Percentiles rank a stretch among this genome's conserved stretches.
Evolutionary conservation across 257 asterid genomes (phyloP).

Genomic region (Penstemon eatonii): DNA sequence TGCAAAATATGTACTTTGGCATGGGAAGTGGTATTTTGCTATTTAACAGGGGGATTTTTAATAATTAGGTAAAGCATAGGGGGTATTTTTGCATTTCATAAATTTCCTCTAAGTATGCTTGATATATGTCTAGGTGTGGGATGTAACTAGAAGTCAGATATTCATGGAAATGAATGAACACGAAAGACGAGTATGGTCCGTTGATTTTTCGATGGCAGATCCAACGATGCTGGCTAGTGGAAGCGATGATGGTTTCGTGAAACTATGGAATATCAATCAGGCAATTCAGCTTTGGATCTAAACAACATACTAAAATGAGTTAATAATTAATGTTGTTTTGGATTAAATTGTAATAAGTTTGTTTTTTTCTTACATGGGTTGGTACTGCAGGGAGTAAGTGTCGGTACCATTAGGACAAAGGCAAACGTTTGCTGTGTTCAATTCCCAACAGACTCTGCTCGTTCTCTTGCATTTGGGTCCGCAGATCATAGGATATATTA

Average conservation of each 20-base stretch:
- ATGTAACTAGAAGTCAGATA: constrained; percentile 78
- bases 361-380: constrained; percentile 62
- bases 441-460: constrained; percentile 81
- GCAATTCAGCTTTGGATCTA: constrained; percentile 97
- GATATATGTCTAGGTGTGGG: constrained; percentile 72
- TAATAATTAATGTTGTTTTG: constrained; percentile 34
- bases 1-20: no score
- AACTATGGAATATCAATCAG: constrained; percentile 99
- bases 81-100: no score
- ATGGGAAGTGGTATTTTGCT: no score
- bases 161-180: constrained; percentile 98
- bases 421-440: constrained; percentile 99
- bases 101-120: neutral
- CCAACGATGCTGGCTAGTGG: constrained; percentile 98
- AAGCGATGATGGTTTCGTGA: constrained; percentile 95
- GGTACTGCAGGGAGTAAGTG: constrained; percentile 88
- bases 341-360: constrained; percentile 48
- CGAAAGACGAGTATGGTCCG: constrained; percentile 93
- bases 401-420: constrained; percentile 82
- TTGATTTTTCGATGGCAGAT: constrained; percentile 89
- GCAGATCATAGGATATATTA: constrained; percentile 94
- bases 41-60: no score
- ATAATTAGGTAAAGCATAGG: no score
- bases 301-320: constrained; percentile 67
- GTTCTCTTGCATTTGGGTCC: constrained; percentile 91